These are phyloP conservation scores for Monoraphidium neglectum DNA, from an alignment of 139 green algal genomes.

Conservation along the genomic window DNA sequence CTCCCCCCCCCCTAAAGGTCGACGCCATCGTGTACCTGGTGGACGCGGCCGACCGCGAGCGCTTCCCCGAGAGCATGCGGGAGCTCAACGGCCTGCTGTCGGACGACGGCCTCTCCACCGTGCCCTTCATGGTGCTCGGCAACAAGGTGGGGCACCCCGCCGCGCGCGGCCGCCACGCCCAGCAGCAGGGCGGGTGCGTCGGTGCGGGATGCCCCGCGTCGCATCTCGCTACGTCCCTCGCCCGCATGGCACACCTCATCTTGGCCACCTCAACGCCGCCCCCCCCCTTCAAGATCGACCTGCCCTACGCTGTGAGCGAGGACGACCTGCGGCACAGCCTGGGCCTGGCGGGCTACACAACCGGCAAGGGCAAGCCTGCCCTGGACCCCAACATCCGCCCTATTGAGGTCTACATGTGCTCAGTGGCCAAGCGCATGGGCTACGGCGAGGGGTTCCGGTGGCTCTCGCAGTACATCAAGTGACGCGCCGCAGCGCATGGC, in stretches of 20 bases:
- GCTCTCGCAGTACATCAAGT: slow-evolving; percentile 97
- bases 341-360: slow-evolving; percentile 94
- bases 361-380: slow-evolving; percentile 97
- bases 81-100: slow-evolving; percentile 94
- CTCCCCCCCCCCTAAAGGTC: slow-evolving; percentile 58
- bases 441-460: slow-evolving; percentile 99
- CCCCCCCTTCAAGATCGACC: too few species aligned
- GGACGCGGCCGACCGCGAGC: slow-evolving; percentile 94
- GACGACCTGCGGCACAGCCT: slow-evolving; percentile 93
- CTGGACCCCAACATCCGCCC: slow-evolving; percentile 87
- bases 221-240: too few species aligned
- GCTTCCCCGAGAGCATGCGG: slow-evolving; percentile 90
- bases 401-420: slow-evolving; percentile 98
- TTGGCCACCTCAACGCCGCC: too few species aligned
- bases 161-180: slow-evolving; percentile 24
- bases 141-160: slow-evolving; percentile 99
- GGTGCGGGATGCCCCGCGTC: too few species aligned
- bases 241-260: too few species aligned
- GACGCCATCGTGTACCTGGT: slow-evolving; percentile 99
- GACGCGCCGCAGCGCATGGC: too few species aligned
- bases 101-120: slow-evolving; percentile 90
- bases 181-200: too few species aligned
- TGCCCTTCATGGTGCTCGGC: slow-evolving; percentile 97
- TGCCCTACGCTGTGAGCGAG: slow-evolving; percentile 44
- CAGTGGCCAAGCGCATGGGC: slow-evolving; percentile 85